Evolutionary conservation across 1,139 yeast species (phyloP).

Genomic region (Saccharomyces hybrid): DNA sequence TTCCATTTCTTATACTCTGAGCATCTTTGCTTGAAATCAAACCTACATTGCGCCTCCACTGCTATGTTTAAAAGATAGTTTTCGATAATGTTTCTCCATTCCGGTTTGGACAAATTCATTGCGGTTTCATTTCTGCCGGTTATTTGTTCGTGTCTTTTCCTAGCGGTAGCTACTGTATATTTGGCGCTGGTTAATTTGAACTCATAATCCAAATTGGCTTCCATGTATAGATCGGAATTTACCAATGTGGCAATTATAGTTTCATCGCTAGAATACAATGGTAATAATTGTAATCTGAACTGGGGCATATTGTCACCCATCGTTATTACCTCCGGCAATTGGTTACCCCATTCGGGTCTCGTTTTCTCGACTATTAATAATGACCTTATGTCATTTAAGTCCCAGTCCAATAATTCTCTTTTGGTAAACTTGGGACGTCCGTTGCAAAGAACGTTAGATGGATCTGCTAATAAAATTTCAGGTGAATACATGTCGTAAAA

Average conservation of each 20-base stretch:
- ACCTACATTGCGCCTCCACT: constrained; percentile 61
- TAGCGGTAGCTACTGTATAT: constrained; percentile 51
- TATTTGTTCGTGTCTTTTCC: constrained; percentile 39
- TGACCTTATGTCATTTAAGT: constrained; percentile 55
- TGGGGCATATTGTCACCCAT: constrained; percentile 17
- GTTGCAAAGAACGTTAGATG: constrained; percentile 35
- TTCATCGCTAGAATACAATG: constrained; percentile 44
- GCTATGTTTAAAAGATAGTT: constrained; percentile 55
- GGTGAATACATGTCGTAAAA: constrained; percentile 51
- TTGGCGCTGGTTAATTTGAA: constrained; percentile 53
- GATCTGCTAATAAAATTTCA: constrained; percentile 37
- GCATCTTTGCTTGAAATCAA: constrained; percentile 47
- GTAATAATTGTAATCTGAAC: constrained; percentile 40
- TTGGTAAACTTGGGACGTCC: constrained; percentile 57
- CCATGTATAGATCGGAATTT: constrained; percentile 50
- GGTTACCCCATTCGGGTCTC: constrained; percentile 46
- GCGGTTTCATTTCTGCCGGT: constrained; percentile 21
- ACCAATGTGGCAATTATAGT: constrained; percentile 43
- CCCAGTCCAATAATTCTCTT: constrained; percentile 57
- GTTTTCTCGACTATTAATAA: constrained; percentile 44
- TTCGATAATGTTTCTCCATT: constrained; percentile 64
- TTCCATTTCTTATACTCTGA: constrained; percentile 38
- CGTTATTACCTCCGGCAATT: constrained; percentile 39
- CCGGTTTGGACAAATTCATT: constrained; percentile 39
- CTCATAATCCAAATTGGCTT: constrained; percentile 45